phyloP scores from a whole-genome alignment of 2,329 filamentous ascomycete genomes.

The Penicillium griseofulvum region DNA sequence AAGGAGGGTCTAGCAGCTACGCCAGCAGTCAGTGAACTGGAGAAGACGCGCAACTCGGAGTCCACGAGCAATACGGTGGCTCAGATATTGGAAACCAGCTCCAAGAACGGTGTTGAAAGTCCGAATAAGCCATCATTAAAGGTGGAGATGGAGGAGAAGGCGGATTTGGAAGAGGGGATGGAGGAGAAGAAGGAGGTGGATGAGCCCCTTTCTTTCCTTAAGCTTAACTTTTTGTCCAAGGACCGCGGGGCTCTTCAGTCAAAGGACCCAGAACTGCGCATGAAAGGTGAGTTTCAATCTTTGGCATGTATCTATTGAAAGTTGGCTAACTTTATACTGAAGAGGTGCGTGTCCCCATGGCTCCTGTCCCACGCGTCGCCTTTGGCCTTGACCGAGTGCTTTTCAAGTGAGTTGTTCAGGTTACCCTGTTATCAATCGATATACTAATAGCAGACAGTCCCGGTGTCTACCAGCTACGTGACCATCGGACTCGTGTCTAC shows the following conservation, averaged over 20 bases:
- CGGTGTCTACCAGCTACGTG: conserved; percentile 87
- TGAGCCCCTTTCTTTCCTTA: neutral
- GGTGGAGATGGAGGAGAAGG: neutral
- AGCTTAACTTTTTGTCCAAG: neutral
- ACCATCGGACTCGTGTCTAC: conserved; percentile 80
- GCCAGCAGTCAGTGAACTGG: neutral
- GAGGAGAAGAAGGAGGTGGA: too few species aligned
- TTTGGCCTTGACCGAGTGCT: conserved; percentile 84
- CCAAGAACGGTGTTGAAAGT: neutral
- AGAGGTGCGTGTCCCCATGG: conserved; percentile 46
- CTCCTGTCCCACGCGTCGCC: conserved; percentile 61
- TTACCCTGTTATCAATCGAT: neutral
- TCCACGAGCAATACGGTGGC: neutral
- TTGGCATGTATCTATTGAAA: neutral
- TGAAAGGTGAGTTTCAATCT: conserved; percentile 21
- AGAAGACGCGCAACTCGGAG: neutral
- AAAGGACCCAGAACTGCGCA: neutral
- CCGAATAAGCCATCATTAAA: neutral
- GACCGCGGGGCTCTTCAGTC: conserved; percentile 16
- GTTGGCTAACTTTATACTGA: conserved; percentile 7
- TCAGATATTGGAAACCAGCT: neutral
- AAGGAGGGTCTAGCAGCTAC: neutral
- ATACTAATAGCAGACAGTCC: conserved; percentile 45
- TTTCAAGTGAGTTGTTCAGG: conserved; percentile 64
- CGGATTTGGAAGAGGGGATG: neutral